Conservation (phyloP, 2,329 filamentous ascomycete genomes). For the Calonectria pseudoturangicola region DNA sequence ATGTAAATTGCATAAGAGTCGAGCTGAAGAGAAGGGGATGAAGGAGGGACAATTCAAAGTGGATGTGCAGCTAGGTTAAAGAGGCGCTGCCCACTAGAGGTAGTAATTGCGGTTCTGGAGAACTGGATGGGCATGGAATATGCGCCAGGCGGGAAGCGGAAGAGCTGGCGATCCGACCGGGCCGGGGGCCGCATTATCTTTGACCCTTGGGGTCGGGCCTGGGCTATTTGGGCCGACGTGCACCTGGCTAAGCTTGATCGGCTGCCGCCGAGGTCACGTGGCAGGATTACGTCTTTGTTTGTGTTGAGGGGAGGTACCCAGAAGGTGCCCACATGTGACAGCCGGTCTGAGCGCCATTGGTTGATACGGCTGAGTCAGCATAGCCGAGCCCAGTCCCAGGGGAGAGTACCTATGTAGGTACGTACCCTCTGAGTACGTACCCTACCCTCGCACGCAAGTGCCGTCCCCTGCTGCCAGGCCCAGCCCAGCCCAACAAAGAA, state of each 20-base stretch:
- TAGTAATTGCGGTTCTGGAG: conserved; percentile 47
- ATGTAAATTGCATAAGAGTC: conserved; percentile 36
- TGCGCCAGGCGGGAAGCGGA: conserved; percentile 46
- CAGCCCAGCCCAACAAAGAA: conserved; percentile 31
- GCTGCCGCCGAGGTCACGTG: conserved; percentile 36
- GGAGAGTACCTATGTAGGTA: not conserved
- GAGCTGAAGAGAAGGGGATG: conserved; percentile 40
- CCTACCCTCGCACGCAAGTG: conserved; percentile 24
- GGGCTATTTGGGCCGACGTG: conserved; percentile 13
- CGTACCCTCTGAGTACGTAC: not conserved
- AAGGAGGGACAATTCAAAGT: conserved; percentile 49
- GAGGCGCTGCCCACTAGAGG: conserved; percentile 49
- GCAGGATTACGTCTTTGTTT: conserved; percentile 5
- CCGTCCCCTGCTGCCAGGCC: conserved; percentile 3
- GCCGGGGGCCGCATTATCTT: conserved; percentile 41
- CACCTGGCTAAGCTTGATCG: conserved; percentile 27
- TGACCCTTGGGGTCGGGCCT: conserved; percentile 25
- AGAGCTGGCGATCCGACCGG: conserved; percentile 53
- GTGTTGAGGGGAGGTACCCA: conserved; percentile 26
- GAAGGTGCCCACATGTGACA: conserved; percentile 32
- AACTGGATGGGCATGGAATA: conserved; percentile 43
- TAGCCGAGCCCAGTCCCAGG: not conserved
- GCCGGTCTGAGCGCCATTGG: conserved; percentile 32
- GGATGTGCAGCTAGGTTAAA: conserved; percentile 53
- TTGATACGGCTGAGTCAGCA: conserved; percentile 26